A percentile compares a stretch with the other conserved stretches of the same genome.
Evolutionary conservation across 805 yeast genomes (phyloP).

Genomic region (Kuraishia ogatae): DNA sequence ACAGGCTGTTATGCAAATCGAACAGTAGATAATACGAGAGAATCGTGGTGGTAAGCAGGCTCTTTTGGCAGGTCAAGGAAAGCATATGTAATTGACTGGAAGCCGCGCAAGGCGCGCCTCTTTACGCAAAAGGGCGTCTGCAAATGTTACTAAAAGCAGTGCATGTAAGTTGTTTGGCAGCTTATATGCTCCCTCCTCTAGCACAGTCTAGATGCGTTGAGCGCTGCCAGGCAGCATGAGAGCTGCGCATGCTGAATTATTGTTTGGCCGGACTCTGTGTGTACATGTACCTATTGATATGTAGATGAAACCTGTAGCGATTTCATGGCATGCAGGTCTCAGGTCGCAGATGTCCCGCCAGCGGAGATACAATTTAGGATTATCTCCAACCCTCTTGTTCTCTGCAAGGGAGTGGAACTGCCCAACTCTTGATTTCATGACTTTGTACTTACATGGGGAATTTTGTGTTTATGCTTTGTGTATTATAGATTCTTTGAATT

Average conservation of each 20-base stretch:
- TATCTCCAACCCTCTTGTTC: neutral
- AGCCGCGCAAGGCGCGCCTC: neutral
- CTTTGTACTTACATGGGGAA: neutral
- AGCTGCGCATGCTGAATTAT: neutral
- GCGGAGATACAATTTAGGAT: neutral
- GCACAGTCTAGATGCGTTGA: neutral
- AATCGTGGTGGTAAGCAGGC: neutral
- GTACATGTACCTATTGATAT: neutral
- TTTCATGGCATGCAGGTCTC: neutral
- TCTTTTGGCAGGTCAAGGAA: neutral
- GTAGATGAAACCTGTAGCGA: neutral
- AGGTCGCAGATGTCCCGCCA: neutral
- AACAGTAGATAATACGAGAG: neutral
- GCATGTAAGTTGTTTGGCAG: neutral
- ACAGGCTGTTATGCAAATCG: neutral
- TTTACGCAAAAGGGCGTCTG: neutral
- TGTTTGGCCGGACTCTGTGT: neutral
- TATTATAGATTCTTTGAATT: no score
- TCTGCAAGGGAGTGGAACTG: neutral
- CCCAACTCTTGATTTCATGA: no score
- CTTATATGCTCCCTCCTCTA: neutral
- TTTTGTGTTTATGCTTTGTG: neutral
- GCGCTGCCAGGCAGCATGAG: neutral
- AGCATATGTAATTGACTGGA: neutral
- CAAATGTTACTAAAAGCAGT: neutral